phyloP scores from a whole-genome alignment of 345 rosid genomes.

The Salix arbutifolia region DNA sequence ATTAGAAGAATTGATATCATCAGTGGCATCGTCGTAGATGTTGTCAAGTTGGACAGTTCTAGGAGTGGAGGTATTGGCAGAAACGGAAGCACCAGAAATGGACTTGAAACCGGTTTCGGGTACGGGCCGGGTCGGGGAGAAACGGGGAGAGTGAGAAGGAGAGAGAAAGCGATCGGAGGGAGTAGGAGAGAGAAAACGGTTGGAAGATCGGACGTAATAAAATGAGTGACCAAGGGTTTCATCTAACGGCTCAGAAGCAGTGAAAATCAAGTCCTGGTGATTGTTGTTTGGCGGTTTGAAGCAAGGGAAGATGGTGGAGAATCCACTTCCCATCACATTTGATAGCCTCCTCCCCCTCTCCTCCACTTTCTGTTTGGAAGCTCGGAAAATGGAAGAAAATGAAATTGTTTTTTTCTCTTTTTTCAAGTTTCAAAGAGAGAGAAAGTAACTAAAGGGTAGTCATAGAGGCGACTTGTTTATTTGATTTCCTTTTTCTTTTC shows the following conservation, averaged over 20 bases:
- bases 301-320: constrained; percentile 72
- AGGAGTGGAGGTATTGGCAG: constrained; percentile 80
- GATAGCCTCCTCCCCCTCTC: constrained; percentile 18
- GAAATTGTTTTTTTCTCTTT: not conserved
- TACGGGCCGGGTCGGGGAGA: constrained; percentile 58
- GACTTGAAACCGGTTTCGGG: constrained; percentile 69
- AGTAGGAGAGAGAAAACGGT: constrained; percentile 79
- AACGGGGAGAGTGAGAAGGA: constrained; percentile 81
- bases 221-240: constrained; percentile 95
- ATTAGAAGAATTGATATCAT: constrained; percentile 12
- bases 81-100: constrained; percentile 89
- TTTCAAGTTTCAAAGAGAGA: not conserved
- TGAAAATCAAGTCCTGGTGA: constrained; percentile 43
- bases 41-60: constrained; percentile 75
- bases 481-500: not conserved
- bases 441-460: not conserved
- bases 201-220: constrained; percentile 89
- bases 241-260: constrained; percentile 68
- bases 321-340: constrained; percentile 99
- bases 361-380: constrained; percentile 26
- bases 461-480: not conserved
- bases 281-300: constrained; percentile 39
- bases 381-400: constrained; percentile 25
- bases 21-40: constrained; percentile 80
- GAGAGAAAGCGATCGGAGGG: constrained; percentile 84